Evolutionary conservation across 192 early-diverging fungal species (phyloP).

Genomic region (Nowakowskiella sp.): DNA sequence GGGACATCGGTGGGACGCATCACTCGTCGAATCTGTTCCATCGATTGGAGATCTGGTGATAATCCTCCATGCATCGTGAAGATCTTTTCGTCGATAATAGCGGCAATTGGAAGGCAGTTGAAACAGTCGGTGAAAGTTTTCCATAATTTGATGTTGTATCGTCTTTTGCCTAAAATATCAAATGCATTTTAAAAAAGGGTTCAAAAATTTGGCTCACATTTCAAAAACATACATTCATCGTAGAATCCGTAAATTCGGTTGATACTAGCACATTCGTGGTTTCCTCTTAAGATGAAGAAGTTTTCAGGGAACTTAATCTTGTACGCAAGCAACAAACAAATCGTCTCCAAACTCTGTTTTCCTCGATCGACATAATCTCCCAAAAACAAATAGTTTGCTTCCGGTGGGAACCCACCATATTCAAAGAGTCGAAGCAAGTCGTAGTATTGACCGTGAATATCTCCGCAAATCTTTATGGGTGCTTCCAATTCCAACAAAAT

Average conservation of each 20-base stretch:
- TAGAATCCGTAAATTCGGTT: slow-evolving; percentile 85
- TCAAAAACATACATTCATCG: slow-evolving; percentile 59
- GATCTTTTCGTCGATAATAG: slow-evolving; percentile 80
- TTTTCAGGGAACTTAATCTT: slow-evolving; percentile 90
- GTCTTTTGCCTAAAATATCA: slow-evolving; percentile 52
- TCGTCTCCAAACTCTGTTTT: slow-evolving; percentile 78
- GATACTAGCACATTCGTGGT: slow-evolving; percentile 80
- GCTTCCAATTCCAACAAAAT: slow-evolving; percentile 75
- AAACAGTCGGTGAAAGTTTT: slow-evolving; percentile 85
- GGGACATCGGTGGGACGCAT: slow-evolving; percentile 85
- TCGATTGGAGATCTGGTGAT: slow-evolving; percentile 76
- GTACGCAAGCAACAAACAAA: slow-evolving; percentile 76
- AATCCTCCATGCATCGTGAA: slow-evolving; percentile 83
- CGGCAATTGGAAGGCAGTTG: slow-evolving; percentile 80
- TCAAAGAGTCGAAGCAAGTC: slow-evolving; percentile 75
- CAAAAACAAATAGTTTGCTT: slow-evolving; percentile 76
- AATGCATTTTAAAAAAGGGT: neutral
- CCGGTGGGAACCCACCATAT: slow-evolving; percentile 77
- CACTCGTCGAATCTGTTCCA: slow-evolving; percentile 80
- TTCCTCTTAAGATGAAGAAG: slow-evolving; percentile 83
- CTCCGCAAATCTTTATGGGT: slow-evolving; percentile 79
- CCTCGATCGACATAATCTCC: slow-evolving; percentile 84
- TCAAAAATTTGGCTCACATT: neutral
- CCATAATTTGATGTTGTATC: slow-evolving; percentile 86
- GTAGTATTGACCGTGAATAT: slow-evolving; percentile 79